Conservation (phyloP, 345 rosid genomes). For the Noccaea caerulescens region DNA sequence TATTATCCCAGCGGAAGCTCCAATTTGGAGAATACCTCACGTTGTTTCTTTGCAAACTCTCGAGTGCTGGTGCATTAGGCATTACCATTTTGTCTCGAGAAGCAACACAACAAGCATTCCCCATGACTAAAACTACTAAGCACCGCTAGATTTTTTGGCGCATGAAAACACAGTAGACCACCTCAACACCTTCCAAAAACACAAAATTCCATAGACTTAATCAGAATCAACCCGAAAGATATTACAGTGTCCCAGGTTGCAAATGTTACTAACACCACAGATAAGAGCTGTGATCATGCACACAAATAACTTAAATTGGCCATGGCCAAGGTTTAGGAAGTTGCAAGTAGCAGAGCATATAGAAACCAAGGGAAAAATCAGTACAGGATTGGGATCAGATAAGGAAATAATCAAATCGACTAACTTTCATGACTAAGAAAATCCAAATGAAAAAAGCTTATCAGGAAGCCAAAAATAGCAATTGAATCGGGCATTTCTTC, state of each 20-base stretch:
- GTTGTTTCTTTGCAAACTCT: slow-evolving; percentile 71
- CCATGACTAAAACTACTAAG: slow-evolving; percentile 53
- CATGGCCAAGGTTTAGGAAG: neutral
- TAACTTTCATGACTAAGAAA: slow-evolving; percentile 31
- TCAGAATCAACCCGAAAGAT: neutral
- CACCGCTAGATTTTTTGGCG: neutral
- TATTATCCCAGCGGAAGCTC: slow-evolving; percentile 92
- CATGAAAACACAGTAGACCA: slow-evolving; percentile 18
- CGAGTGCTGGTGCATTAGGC: slow-evolving; percentile 57
- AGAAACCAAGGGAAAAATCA: neutral
- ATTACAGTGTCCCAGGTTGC: too few species aligned
- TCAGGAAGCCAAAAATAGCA: slow-evolving; percentile 44
- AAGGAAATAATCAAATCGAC: slow-evolving; percentile 32
- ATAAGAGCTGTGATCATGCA: neutral
- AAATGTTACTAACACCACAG: neutral
- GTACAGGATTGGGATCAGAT: slow-evolving; percentile 1
- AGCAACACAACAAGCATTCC: slow-evolving; percentile 94
- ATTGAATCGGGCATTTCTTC: slow-evolving; percentile 25
- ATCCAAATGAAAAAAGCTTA: neutral
- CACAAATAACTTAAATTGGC: neutral
- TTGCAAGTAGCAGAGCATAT: neutral
- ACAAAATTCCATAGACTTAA: neutral
- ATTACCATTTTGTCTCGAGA: slow-evolving; percentile 77
- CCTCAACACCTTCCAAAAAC: slow-evolving; percentile 25
- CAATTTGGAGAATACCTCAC: slow-evolving; percentile 74